A percentile compares a stretch with the other conserved stretches of the same genome.
Conservation (phyloP, 306 rosid genomes). For the Cyamopsis tetragonoloba region DNA sequence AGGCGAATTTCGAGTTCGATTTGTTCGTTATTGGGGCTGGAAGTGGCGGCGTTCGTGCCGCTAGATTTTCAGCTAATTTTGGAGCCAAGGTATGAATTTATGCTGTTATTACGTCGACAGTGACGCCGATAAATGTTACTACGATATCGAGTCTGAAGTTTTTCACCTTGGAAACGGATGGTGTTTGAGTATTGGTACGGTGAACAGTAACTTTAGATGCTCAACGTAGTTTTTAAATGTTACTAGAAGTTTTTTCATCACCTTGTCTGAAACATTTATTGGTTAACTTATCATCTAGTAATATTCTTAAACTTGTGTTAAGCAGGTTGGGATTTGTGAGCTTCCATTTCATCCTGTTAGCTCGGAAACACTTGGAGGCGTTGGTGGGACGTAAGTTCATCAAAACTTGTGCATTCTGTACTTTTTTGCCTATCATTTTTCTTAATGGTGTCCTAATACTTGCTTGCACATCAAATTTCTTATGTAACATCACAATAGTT, state of each 20-base stretch:
- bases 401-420: neutral
- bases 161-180: no score
- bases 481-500: neutral
- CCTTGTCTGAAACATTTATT: no score
- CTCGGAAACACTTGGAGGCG: constrained; percentile 84
- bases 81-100: constrained; percentile 72
- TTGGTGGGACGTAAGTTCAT: constrained; percentile 92
- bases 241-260: no score
- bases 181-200: no score
- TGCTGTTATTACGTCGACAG: no score
- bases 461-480: neutral
- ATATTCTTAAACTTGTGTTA: constrained; percentile 21
- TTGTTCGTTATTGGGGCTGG: constrained; percentile 94
- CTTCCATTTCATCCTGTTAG: constrained; percentile 91
- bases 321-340: constrained; percentile 90
- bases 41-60: constrained; percentile 96
- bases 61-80: constrained; percentile 72
- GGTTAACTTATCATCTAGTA: constrained; percentile 6
- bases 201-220: no score
- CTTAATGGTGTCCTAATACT: neutral
- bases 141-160: no score
- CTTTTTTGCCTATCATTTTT: neutral
- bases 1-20: constrained; percentile 58
- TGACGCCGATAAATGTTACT: no score
- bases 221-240: no score